Evolutionary conservation across 2,329 filamentous ascomycete genomes (phyloP), one percentile per base, ranked within the genome.

Genomic region (Byssoonygena ceratinophila): DNA sequence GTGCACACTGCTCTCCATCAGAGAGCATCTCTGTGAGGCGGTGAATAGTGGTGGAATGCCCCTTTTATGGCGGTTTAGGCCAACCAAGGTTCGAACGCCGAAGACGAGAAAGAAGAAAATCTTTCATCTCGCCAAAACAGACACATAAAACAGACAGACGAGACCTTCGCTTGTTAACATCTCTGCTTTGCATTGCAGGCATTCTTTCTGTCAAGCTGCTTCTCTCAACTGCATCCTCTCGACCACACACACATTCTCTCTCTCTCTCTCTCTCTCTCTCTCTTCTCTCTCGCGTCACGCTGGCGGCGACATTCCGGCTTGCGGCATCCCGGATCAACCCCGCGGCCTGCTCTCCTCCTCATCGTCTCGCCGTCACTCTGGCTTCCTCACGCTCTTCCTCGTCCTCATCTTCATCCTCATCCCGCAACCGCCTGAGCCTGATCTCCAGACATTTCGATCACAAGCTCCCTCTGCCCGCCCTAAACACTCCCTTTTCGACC

Each of bases 401-500:
- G 14, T 71, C 64, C 61, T 70, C 75, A 63, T 27, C 40, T 44
- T 34, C 32, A 7, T 11, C 7, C 14, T 44, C 49, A 18, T 20
- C 39, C 29, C 29, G 40, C 29, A 39, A 45, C 12, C 76, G 78
- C 53, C 68, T 81, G 58, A 75, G 73, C 66, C 76, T 82, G 66
- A 77, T 83, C 65, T 76, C 78, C 59, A 75, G 77, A 66, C 80
- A 83, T 63, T 71, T 83, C 58, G 74, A 77, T 62, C 69, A 75
- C 60, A 74, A 73, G 59, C 64, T 71, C 34, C 71, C 77, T 54
- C 69, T 76, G 63, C 73, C 80, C 57, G 76, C 79, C 55, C 67
- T 82, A 53, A 82, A 82, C 67, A 82, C 80, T 22, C 79, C 79
- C 52, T 83, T 79, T 67, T 80, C 78, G 60, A 77, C 76, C 63